Conservation (phyloP, 148 eudicot genomes). For the Polygonum aviculare region DNA sequence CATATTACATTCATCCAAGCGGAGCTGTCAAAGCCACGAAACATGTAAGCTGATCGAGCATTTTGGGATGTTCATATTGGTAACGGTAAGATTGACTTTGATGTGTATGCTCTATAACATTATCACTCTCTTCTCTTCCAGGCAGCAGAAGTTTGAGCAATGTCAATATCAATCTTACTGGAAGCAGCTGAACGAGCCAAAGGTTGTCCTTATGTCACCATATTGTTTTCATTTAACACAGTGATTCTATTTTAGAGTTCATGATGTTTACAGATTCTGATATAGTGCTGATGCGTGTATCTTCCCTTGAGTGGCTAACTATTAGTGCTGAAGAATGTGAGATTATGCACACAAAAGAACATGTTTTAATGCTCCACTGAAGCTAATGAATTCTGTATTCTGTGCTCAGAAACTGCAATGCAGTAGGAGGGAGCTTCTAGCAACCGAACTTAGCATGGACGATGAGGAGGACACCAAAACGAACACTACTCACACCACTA, state of each 20-base stretch:
- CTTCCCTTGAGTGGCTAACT: background rate
- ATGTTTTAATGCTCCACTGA: too few relatives aligned
- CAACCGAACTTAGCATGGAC: slow-evolving; percentile 54
- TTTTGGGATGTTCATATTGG: background rate
- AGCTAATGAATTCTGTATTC: background rate
- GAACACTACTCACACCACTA: slow-evolving; percentile 55
- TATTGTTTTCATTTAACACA: background rate
- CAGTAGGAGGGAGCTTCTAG: slow-evolving; percentile 58
- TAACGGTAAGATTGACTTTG: background rate
- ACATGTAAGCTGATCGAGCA: slow-evolving; percentile 17
- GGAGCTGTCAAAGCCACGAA: slow-evolving; percentile 15
- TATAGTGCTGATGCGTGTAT: background rate
- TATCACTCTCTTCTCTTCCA: slow-evolving; percentile 18
- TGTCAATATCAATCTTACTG: slow-evolving; percentile 35
- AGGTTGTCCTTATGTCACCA: slow-evolving; percentile 29
- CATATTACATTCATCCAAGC: slow-evolving; percentile 18
- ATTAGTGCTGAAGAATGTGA: too few relatives aligned
- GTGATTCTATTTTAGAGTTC: background rate
- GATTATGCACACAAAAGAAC: too few relatives aligned
- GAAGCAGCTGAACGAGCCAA: slow-evolving; percentile 39
- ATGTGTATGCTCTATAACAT: background rate
- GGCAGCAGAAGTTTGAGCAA: slow-evolving; percentile 31
- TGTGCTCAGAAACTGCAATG: slow-evolving; percentile 47
- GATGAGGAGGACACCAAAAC: slow-evolving; percentile 48
- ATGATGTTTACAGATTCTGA: background rate